Evolutionary conservation across 1,284 basidiomycete genomes (phyloP), one percentile per base, ranked within the genome.

Genomic region (Tylopilus sp.): DNA sequence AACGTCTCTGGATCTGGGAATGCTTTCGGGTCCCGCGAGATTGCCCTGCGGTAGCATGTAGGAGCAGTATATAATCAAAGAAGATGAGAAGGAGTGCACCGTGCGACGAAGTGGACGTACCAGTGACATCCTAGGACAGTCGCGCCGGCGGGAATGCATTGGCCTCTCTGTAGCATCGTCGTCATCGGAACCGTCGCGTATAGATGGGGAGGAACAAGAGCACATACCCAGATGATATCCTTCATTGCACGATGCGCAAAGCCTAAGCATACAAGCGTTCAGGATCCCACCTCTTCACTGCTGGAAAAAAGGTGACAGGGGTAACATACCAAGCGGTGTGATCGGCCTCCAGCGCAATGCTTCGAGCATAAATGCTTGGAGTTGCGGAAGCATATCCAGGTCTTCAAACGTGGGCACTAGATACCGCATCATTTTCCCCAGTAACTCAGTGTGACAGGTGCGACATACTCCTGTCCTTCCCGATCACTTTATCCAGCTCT

Each of bases 341-440:
- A 68, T 57, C 1, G 73, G 70, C 25, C 69, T 55, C 74, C 74
- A 75, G 16, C 74, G 58, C 49, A 70, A 65, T 2, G 62, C 55
- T 46, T 76, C 74, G 18, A 67, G 29, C 6, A 52, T 21, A 37
- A 52, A 52, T 10, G 49, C 49, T 0, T 55, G 49, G 4, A 55
- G 36, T 48, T 56, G 54, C 11, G 44, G 54, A 15, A 55, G 31
- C 37, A 39, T 41, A 19, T 54, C 48, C 52, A 29, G 28, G 35
- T 57, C 55, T 35, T 13, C 46, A n/a, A 56, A 56, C 4, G 36
- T 47, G 10, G 55, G 55, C 4, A 16, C 55, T 56, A 21, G 3
- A 39, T 19, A 4, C 3, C 11, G 23, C 3, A 10, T 55, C 28
- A 55, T 11, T 6, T 29, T n/a, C 10, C 2, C 37, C 21, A 1